Evolutionary conservation across 2,329 filamentous ascomycete species (phyloP).

Genomic region (Xylariales sp.): DNA sequence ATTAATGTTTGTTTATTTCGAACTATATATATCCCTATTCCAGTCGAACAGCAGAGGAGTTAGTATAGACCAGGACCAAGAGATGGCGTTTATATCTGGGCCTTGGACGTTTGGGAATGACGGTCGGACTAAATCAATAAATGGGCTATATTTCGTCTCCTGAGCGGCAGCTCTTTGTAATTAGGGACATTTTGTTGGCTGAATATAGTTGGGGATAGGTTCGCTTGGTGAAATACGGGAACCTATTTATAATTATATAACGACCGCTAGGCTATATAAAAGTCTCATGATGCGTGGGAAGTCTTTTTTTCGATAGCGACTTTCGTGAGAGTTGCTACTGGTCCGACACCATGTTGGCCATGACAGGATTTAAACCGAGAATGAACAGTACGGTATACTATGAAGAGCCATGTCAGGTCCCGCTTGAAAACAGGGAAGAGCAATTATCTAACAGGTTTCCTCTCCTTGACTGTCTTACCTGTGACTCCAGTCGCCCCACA

Average conservation of each 20-base stretch:
- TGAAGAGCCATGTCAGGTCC: not conserved
- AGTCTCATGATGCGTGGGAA: slow-evolving; percentile 5
- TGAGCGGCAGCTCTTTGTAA: slow-evolving; percentile 1
- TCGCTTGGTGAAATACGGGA: slow-evolving; percentile 16
- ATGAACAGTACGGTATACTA: not conserved
- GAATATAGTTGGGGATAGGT: slow-evolving; percentile 8
- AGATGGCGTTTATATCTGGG: slow-evolving; percentile 22
- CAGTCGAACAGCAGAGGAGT: slow-evolving; percentile 33
- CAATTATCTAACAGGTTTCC: slow-evolving; percentile 15
- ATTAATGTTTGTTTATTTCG: slow-evolving; percentile 20
- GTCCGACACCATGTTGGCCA: not conserved
- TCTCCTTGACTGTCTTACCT: not conserved
- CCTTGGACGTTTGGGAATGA: slow-evolving; percentile 17
- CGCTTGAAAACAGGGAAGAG: slow-evolving; percentile 17
- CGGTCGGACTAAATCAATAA: slow-evolving; percentile 17
- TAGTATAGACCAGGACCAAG: slow-evolving; percentile 27
- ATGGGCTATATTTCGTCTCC: slow-evolving; percentile 4
- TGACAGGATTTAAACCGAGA: not conserved
- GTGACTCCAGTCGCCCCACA: slow-evolving; percentile 4
- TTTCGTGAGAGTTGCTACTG: not conserved
- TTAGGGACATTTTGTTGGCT: not conserved
- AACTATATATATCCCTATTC: slow-evolving; percentile 21
- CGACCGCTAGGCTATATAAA: slow-evolving; percentile 26
- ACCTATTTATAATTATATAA: slow-evolving; percentile 23
- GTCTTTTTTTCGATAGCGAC: not conserved